Evolutionary conservation across 1,284 basidiomycete species (phyloP).

Genomic region (Termitomyces sp.): DNA sequence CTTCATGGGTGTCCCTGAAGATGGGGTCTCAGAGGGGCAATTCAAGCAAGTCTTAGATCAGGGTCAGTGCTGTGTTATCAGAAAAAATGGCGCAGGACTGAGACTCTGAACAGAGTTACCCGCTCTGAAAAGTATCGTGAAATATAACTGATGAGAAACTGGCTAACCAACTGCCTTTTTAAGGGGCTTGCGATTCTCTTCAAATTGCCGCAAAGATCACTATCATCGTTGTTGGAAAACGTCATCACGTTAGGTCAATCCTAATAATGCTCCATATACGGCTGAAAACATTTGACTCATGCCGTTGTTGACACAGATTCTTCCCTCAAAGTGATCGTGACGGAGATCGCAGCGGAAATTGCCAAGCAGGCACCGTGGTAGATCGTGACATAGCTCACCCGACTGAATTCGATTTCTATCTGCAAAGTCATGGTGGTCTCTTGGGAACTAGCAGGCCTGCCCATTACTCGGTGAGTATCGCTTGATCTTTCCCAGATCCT

Average conservation of each 20-base stretch:
- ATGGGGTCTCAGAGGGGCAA: slow-evolving; percentile 79
- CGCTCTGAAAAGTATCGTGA: slow-evolving; percentile 44
- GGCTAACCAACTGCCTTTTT: slow-evolving; percentile 8
- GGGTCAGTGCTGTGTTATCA: slow-evolving; percentile 31
- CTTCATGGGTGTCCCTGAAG: slow-evolving; percentile 27
- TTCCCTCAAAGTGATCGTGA: slow-evolving; percentile 54
- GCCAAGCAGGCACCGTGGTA: slow-evolving; percentile 70
- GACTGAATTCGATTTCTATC: slow-evolving; percentile 77
- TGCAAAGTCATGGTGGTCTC: slow-evolving; percentile 70
- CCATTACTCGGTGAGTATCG: slow-evolving; percentile 52
- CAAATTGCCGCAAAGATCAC: slow-evolving; percentile 64
- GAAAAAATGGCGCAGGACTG: not conserved
- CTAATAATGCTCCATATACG: not conserved
- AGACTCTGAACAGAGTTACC: slow-evolving; percentile 42
- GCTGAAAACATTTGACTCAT: not conserved
- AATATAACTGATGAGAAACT: not conserved
- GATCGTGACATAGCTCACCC: slow-evolving; percentile 69
- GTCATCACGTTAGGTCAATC: slow-evolving; percentile 60
- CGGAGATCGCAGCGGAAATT: slow-evolving; percentile 66
- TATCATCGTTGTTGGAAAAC: slow-evolving; percentile 70
- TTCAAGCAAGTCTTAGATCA: slow-evolving; percentile 62
- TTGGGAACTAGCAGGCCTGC: slow-evolving; percentile 61
- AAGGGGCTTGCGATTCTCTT: slow-evolving; percentile 53
- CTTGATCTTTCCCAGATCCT: too few relatives aligned
- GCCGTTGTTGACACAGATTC: slow-evolving; percentile 32